These are phyloP conservation scores for Termitomyces sp. DNA, from an alignment of 768 basidiomycete genomes.

Conservation along the genomic window DNA sequence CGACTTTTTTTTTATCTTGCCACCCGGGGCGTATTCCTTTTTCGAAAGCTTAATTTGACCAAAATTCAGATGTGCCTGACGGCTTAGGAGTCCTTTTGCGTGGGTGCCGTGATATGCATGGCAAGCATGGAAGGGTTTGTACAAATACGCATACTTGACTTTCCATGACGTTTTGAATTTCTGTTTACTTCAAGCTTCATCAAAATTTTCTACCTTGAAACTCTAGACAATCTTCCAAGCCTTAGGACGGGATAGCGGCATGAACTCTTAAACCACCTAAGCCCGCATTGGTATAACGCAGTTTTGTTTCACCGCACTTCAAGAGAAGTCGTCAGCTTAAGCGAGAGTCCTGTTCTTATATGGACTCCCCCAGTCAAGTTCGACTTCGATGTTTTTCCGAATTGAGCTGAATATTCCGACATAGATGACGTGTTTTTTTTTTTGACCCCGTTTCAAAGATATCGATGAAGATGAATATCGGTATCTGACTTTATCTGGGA, in stretches of 20 bases:
- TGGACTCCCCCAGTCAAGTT: too few relatives aligned
- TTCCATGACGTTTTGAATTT: not conserved
- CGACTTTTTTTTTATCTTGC: not conserved
- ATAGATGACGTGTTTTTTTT: not conserved
- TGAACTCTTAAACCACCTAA: not conserved
- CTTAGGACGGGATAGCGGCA: not conserved
- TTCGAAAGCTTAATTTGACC: not conserved
- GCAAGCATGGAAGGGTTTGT: not conserved
- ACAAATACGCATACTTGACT: not conserved
- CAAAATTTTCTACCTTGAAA: not conserved
- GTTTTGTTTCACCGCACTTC: not conserved
- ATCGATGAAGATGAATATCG: slow-evolving; percentile 1
- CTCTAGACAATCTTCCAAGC: not conserved
- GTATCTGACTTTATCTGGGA: not conserved
- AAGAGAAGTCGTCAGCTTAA: not conserved
- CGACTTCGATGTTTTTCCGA: too few relatives aligned
- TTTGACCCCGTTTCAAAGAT: slow-evolving; percentile 8
- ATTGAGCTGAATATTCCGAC: too few relatives aligned
- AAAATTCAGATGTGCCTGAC: not conserved
- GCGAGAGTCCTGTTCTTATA: not conserved
- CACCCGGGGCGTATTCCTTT: too few relatives aligned
- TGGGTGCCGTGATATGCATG: not conserved
- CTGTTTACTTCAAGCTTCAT: not conserved
- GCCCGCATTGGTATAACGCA: not conserved
- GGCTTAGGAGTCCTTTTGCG: not conserved